phyloP scores from a whole-genome alignment of 2,329 filamentous ascomycete genomes.

The Botrytis tulipae region DNA sequence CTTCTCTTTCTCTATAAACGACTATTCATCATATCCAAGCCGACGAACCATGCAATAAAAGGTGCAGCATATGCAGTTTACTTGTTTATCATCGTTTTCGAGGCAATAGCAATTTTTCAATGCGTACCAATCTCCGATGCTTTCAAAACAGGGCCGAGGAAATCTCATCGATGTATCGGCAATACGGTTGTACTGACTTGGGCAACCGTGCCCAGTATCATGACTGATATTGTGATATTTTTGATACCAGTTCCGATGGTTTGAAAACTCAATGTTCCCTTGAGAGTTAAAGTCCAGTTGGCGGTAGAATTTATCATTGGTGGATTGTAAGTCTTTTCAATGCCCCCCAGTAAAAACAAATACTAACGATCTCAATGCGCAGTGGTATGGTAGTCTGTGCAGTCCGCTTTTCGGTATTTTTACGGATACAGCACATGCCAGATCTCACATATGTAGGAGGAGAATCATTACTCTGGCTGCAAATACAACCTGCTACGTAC shows the following conservation, averaged over 20 bases:
- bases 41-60: neutral
- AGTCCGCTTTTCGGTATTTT: no score
- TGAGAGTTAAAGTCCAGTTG: neutral
- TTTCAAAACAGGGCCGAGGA: neutral
- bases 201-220: neutral
- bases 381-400: no score
- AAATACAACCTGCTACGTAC: neutral
- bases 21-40: neutral
- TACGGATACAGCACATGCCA: no score
- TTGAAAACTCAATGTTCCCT: neutral
- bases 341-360: no score
- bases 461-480: neutral
- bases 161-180: neutral
- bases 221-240: neutral
- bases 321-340: no score
- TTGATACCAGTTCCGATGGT: neutral
- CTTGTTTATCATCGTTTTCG: neutral
- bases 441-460: no score
- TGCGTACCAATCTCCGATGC: neutral
- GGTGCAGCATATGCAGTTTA: neutral
- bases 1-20: neutral
- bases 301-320: neutral
- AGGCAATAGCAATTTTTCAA: neutral
- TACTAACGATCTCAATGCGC: no score
- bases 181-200: neutral